Evolutionary conservation across 768 basidiomycete genomes (phyloP).

Genomic region (Suillus americanus): DNA sequence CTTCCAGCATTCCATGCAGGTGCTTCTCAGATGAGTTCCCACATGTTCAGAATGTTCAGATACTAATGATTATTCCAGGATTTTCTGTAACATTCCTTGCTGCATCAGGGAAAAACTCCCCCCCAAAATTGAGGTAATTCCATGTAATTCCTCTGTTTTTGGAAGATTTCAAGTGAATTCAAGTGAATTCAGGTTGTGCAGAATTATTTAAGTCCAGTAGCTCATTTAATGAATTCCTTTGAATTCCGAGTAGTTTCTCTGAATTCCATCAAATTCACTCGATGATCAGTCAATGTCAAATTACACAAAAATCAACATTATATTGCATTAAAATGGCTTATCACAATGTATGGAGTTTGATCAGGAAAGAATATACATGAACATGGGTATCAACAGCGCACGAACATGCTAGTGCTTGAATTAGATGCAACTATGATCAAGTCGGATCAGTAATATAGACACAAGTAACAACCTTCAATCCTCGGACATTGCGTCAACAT

Average conservation of each 20-base stretch:
- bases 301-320: background rate
- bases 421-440: no score
- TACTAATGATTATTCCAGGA: no score
- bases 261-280: background rate
- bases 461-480: no score
- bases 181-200: background rate
- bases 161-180: background rate
- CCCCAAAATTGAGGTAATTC: slow-evolving; percentile 18
- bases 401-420: no score
- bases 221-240: background rate
- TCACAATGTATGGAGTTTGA: background rate
- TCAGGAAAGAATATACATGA: background rate
- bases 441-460: no score
- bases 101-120: slow-evolving; percentile 17
- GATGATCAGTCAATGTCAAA: background rate
- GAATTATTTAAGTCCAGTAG: background rate
- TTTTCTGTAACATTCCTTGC: no score
- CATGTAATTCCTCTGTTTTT: background rate
- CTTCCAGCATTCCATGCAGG: no score
- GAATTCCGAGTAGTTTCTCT: background rate
- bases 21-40: no score
- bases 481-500: background rate
- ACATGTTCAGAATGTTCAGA: no score
- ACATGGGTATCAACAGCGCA: background rate
- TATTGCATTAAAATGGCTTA: background rate